Conservation (phyloP, 2,329 filamentous ascomycete genomes). For the Emericellopsis cladophorae region DNA sequence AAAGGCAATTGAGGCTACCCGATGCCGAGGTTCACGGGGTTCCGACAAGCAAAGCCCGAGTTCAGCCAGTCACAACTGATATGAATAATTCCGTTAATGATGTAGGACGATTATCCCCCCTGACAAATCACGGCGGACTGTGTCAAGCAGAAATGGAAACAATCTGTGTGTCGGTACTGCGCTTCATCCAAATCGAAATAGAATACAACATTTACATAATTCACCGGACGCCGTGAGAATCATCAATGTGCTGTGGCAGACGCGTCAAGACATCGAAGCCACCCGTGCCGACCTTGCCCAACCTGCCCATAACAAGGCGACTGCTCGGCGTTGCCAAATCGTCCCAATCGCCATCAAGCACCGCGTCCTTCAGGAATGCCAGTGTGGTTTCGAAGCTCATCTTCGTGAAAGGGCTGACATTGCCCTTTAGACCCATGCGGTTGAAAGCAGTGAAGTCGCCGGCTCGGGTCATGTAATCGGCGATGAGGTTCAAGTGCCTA, state of each 20-base stretch:
- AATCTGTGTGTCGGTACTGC: too few relatives aligned
- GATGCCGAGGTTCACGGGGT: too few relatives aligned
- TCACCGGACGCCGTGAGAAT: constrained; percentile 9
- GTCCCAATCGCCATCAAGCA: constrained; percentile 83
- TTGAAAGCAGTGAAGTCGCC: constrained; percentile 88
- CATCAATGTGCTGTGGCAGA: constrained; percentile 38
- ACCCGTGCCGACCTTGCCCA: constrained; percentile 78
- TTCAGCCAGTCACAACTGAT: too few relatives aligned
- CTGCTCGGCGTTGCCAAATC: constrained; percentile 76
- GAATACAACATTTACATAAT: not conserved
- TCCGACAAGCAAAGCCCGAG: too few relatives aligned
- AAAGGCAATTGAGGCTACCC: too few relatives aligned
- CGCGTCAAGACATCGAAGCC: constrained; percentile 74
- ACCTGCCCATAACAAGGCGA: constrained; percentile 74
- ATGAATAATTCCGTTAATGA: too few relatives aligned
- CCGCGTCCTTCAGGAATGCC: constrained; percentile 83
- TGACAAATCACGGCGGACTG: too few relatives aligned
- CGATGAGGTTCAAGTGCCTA: constrained; percentile 88
- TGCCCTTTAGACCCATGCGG: constrained; percentile 74
- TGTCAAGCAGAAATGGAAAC: too few relatives aligned
- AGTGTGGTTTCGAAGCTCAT: constrained; percentile 99
- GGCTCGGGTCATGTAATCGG: constrained; percentile 92
- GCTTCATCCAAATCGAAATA: not conserved
- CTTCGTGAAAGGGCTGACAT: constrained; percentile 87
- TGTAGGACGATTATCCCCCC: too few relatives aligned